Base-by-base conservation (phyloP, 805 yeast genomes). In the Pichia gijzeniarum region DNA sequence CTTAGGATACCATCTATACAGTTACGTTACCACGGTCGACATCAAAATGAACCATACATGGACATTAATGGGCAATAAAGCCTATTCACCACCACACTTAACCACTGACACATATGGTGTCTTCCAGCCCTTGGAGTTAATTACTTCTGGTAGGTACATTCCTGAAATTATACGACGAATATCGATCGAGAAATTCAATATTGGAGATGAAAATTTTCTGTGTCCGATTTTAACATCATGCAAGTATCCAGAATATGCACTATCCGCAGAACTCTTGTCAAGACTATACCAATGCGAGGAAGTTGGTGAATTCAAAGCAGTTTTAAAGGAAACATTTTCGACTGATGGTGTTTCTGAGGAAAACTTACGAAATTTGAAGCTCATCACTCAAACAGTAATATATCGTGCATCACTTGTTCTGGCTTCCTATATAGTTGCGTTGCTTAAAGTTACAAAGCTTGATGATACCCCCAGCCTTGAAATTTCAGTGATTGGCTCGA, bases 61-160 rank as follows among this genome's bases (percentile, higher is more conserved):
- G 43, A n/a, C 14, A 4, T 9, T n/a, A 4, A 44, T 40, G 18
- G 32, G 8, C 35, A 34, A 50, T 8, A 31, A 33, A 13, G 18
- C 32, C 22, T 17, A 17, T 8, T 13, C 13, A 22, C 49, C 46
- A n/a, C 49, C 49, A 12, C 49, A 46, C 25, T 28, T 46, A 21
- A 38, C 45, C 5, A 46, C 46, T 17, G 14, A 39, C 3, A 10
- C 6, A 17, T 47, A 52, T 32, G 53, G 49, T 1, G 58, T 76
- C 10, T 74, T 74, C 53, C 83, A 78, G 56, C 85, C 85, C 1
- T 59, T 72, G 27, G 85, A 79, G 56, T 62, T 74, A 48, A 58
- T 77, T 60, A 68, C 79, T 27, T 64, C 78, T 21, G 82, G 83
- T 1, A 61, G 84, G 49, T 76, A 77, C 57, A 59, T 79, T 35